Base-by-base conservation (phyloP, 345 rosid genomes). In the Sisymbrium irio region DNA sequence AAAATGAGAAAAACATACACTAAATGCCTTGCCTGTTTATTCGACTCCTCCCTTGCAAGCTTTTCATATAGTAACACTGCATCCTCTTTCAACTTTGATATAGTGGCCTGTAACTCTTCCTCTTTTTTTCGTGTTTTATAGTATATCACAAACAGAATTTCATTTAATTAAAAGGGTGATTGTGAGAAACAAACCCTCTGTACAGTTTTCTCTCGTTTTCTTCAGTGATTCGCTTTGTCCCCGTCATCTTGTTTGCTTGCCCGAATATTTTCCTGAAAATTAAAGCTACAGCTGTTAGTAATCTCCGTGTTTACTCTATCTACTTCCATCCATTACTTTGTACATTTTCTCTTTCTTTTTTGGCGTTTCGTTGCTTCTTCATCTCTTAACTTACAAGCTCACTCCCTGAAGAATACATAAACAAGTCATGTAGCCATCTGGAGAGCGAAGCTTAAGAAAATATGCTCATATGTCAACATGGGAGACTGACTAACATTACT, bases 161-260 rank as follows among this genome's bases (percentile, higher is more conserved):
- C 1, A 41, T 5, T 1, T 0, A 30, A n/a, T 30, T 13, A 40
- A 19, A 75, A 60, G 17, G 45, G 28, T 33, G 18, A 56, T 62
- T 62, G 40, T 63, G 41, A 69, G 39, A 47, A 71, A 33, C 46
- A 49, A 62, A 41, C 12, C 0, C 30, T 37, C 13, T 46, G 22
- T 54, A 92, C 97, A 91, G 84, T 77, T 84, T 84, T 82, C 97
- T 86, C 79, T 87, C 85, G 72, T 82, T 84, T 42, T 89, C 97
- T 78, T 84, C 97, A 0, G 88, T 85, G 18, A 75, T 80, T 79
- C 65, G 73, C 79, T 79, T 84, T 62, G 89, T 80, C 54, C 87
- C 83, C 64, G 76, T 74, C 53, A 87, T 75, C 66, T 83, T 85
- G n/a, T 73, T 87, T 89, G 13, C 97, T 86, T 22, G 83, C 87